Conservation (phyloP, 2,329 filamentous ascomycete species). For the Trichophyton verrucosum region DNA sequence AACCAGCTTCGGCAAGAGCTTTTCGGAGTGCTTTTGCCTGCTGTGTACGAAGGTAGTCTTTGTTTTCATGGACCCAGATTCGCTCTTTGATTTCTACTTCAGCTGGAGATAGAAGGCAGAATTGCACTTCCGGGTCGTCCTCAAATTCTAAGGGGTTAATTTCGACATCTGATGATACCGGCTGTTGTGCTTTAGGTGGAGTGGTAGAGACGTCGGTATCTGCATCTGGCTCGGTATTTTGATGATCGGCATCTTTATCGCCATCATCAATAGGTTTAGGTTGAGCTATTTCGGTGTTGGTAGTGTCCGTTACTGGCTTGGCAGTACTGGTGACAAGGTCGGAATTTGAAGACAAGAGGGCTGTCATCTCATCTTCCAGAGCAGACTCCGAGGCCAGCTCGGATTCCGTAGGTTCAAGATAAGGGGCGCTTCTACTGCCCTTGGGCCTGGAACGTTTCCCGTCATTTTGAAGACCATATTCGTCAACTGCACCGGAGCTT, state of each 20-base stretch:
- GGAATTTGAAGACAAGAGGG: constrained; percentile 43
- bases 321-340: constrained; percentile 23
- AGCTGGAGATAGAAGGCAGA: constrained; percentile 59
- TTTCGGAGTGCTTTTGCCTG: constrained; percentile 71
- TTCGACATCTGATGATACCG: constrained; percentile 42
- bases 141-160: constrained; percentile 75
- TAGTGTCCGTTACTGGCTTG: constrained; percentile 7
- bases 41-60: constrained; percentile 78
- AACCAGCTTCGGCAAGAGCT: constrained; percentile 47
- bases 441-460: constrained; percentile 19
- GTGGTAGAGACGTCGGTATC: constrained; percentile 6
- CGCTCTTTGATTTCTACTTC: constrained; percentile 76
- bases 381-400: constrained; percentile 47
- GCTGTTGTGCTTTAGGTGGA: constrained; percentile 22
- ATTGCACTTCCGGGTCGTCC: constrained; percentile 74
- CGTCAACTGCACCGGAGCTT: not conserved
- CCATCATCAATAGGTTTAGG: not conserved
- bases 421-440: constrained; percentile 20
- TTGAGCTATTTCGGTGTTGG: not conserved
- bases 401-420: constrained; percentile 46
- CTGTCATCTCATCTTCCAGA: constrained; percentile 57
- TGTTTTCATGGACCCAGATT: constrained; percentile 91
- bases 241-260: constrained; percentile 17
- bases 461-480: not conserved
- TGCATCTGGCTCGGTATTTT: constrained; percentile 15